phyloP scores from a whole-genome alignment of 1,284 basidiomycete genomes.

The Puccinia hordei region DNA sequence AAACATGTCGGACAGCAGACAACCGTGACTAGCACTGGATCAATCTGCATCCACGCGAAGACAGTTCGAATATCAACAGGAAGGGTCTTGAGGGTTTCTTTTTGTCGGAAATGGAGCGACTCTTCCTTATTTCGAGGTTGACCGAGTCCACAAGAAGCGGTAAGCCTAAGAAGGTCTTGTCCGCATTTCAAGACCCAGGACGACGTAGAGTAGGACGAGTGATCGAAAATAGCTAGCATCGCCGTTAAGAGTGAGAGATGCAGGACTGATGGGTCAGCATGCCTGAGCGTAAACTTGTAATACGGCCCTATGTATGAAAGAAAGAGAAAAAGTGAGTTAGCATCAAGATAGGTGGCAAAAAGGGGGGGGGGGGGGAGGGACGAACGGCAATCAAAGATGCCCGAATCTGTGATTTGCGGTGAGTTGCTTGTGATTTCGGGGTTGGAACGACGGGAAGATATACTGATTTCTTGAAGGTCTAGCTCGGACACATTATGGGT shows the following conservation, averaged over 20 bases:
- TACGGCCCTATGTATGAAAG: constrained; percentile 13
- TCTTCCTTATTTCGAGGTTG: background rate
- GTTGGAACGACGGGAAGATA: background rate
- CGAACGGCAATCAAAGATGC: constrained; percentile 16
- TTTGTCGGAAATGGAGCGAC: background rate
- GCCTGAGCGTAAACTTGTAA: constrained; percentile 22
- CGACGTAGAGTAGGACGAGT: constrained; percentile 17
- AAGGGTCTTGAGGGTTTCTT: constrained; percentile 14
- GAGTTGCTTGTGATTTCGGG: background rate
- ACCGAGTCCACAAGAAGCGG: background rate
- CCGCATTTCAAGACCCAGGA: constrained; percentile 28
- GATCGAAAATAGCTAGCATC: constrained; percentile 21
- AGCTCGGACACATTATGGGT: background rate
- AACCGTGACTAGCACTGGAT: constrained; percentile 18
- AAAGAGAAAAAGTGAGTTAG: background rate
- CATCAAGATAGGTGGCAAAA: background rate
- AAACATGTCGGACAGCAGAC: constrained; percentile 34
- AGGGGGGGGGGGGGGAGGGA: background rate
- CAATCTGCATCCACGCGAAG: constrained; percentile 32
- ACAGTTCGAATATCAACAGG: constrained; percentile 16
- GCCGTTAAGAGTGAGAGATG: constrained; percentile 9
- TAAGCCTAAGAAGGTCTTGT: background rate
- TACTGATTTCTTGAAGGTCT: background rate
- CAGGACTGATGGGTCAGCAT: constrained; percentile 11
- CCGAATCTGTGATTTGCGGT: background rate